phyloP scores from a whole-genome alignment of 495 filamentous ascomycete genomes.

The Penicillium odoratum region DNA sequence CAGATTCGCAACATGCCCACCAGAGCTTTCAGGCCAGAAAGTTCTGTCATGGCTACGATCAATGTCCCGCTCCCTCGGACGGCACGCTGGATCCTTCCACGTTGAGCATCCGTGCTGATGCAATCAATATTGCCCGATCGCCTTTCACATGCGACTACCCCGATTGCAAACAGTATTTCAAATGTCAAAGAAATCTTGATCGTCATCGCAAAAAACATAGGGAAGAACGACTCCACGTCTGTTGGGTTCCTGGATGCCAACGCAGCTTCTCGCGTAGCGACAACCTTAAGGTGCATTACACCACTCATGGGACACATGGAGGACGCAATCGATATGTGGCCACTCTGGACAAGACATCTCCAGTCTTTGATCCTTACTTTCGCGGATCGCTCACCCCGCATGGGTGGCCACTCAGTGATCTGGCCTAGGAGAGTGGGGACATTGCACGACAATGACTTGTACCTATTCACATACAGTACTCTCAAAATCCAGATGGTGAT shows the following conservation, averaged over 20 bases:
- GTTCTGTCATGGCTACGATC: background rate
- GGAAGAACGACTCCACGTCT: constrained; percentile 32
- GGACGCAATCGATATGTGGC: constrained; percentile 24
- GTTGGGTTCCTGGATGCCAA: constrained; percentile 22
- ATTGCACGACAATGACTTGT: no score
- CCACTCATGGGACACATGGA: constrained; percentile 18
- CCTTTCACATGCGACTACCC: constrained; percentile 21
- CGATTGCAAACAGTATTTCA: constrained; percentile 36
- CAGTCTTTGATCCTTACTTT: constrained; percentile 18
- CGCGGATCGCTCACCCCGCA: constrained; percentile 10
- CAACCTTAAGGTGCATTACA: constrained; percentile 26
- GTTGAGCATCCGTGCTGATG: background rate
- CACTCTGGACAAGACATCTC: constrained; percentile 15
- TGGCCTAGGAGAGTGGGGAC: background rate
- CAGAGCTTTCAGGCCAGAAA: background rate
- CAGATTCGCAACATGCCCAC: background rate
- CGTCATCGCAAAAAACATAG: constrained; percentile 48
- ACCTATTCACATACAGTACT: no score
- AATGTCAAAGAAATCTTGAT: constrained; percentile 51
- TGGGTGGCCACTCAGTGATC: background rate
- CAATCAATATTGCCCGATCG: background rate
- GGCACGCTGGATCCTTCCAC: background rate
- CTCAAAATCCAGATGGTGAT: background rate
- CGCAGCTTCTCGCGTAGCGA: constrained; percentile 20
- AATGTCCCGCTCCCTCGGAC: background rate